These are phyloP conservation scores for Ceratocystis ficicola DNA, from an alignment of 2,329 filamentous ascomycete genomes.

Conservation along the genomic window DNA sequence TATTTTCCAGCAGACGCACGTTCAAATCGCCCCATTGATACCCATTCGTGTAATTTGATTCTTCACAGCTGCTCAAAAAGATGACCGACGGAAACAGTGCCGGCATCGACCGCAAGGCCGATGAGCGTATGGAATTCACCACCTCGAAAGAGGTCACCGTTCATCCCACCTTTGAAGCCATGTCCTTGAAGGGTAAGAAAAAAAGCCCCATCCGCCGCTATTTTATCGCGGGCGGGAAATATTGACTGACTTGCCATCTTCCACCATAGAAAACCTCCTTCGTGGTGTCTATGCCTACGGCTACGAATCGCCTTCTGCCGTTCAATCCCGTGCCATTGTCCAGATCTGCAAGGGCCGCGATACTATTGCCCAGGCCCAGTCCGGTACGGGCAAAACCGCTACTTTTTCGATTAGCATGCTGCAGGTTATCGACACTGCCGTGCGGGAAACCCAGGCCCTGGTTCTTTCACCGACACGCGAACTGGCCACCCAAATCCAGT, in stretches of 20 bases:
- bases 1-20: background rate
- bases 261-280: constrained; percentile 61
- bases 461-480: constrained; percentile 94
- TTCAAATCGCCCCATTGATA: constrained; percentile 28
- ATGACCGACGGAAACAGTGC: constrained; percentile 64
- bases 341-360: constrained; percentile 98
- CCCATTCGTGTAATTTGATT: too few species aligned
- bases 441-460: constrained; percentile 86
- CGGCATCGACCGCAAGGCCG: constrained; percentile 76
- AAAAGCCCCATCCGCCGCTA: too few species aligned
- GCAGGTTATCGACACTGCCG: constrained; percentile 86
- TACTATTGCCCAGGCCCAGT: constrained; percentile 96
- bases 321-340: constrained; percentile 95
- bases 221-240: background rate
- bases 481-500: constrained; percentile 95
- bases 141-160: constrained; percentile 97
- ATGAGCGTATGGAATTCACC: constrained; percentile 95
- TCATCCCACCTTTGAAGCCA: constrained; percentile 84
- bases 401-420: constrained; percentile 95
- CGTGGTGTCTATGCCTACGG: constrained; percentile 97
- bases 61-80: too few species aligned
- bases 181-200: constrained; percentile 71
- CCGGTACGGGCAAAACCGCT: constrained; percentile 90
- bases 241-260: background rate
- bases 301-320: constrained; percentile 94